Percentiles rank a stretch among this genome's conserved stretches.
Conservation (phyloP, 108 stramenopile genomes). For the Phaeodactylum tricornutum region DNA sequence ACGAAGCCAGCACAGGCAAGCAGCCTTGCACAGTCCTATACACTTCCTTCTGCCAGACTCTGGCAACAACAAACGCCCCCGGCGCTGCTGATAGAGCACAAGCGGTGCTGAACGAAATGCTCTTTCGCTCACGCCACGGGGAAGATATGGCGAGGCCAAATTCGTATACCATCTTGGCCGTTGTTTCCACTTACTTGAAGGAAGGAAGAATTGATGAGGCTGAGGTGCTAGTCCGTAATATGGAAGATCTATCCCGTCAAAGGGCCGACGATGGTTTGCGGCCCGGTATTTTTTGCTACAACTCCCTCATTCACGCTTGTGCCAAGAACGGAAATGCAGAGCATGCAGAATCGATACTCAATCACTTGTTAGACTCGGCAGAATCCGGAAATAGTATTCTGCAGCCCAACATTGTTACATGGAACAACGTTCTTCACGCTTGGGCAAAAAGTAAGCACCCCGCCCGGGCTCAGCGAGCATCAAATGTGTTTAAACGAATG, state of each 20-base stretch:
- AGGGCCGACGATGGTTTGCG: background rate
- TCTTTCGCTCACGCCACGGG: too few species aligned
- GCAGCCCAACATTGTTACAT: background rate
- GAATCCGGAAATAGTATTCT: too few species aligned
- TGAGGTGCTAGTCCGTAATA: background rate
- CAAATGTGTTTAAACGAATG: too few species aligned
- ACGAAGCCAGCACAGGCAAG: too few species aligned
- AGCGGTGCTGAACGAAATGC: too few species aligned
- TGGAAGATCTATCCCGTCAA: background rate
- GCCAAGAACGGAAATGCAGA: background rate
- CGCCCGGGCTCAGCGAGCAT: too few species aligned
- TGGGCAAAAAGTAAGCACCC: background rate
- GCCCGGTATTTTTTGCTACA: background rate
- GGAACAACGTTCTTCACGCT: background rate
- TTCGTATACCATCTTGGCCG: background rate
- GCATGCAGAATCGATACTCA: background rate
- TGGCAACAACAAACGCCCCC: too few species aligned
- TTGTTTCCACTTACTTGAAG: background rate
- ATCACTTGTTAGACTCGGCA: too few species aligned
- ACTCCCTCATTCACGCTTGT: background rate
- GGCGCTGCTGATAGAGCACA: too few species aligned
- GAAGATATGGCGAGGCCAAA: too few species aligned
- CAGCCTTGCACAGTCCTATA: too few species aligned
- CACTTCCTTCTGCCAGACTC: too few species aligned
- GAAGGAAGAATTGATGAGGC: background rate